Evolutionary conservation across 75 land plant species (phyloP).

Genomic region (Picea glauca): DNA sequence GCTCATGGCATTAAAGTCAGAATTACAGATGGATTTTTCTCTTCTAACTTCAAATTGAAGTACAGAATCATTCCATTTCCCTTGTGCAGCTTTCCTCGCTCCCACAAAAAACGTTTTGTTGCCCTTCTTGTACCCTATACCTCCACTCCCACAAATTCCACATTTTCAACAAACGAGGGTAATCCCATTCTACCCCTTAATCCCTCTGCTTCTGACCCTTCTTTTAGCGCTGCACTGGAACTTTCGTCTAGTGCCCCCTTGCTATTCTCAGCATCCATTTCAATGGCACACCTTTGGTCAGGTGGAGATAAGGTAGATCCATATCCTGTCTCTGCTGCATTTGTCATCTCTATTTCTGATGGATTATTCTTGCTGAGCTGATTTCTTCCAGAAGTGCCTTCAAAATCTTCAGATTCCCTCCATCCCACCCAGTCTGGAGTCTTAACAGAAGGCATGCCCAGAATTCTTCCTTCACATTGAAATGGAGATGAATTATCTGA

Average conservation of each 20-base stretch:
- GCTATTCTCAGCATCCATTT: conserved; percentile 1
- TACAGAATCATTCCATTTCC: too few species aligned
- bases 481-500: conserved; percentile 17
- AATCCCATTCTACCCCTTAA: conserved; percentile 18
- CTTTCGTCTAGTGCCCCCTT: conserved; percentile 2
- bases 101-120: too few species aligned
- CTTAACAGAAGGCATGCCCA: conserved; percentile 29
- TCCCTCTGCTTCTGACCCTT: conserved; percentile 13
- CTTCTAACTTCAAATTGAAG: too few species aligned
- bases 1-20: too few species aligned
- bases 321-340: background rate
- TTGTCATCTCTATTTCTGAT: conserved; percentile 17
- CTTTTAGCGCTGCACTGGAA: conserved; percentile 14
- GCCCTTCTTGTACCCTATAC: conserved; percentile 36
- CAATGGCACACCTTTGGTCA: background rate
- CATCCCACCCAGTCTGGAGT: conserved; percentile 69
- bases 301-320: background rate
- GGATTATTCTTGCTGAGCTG: conserved; percentile 23
- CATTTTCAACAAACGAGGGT: conserved; percentile 64
- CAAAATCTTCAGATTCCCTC: conserved; percentile 56
- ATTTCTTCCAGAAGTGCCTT: conserved; percentile 23
- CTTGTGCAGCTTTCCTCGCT: too few species aligned
- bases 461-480: conserved; percentile 13
- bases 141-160: conserved; percentile 78
- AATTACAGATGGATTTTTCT: too few species aligned